Conservation (phyloP, 1,284 basidiomycete genomes). For the Peniophora sp. region DNA sequence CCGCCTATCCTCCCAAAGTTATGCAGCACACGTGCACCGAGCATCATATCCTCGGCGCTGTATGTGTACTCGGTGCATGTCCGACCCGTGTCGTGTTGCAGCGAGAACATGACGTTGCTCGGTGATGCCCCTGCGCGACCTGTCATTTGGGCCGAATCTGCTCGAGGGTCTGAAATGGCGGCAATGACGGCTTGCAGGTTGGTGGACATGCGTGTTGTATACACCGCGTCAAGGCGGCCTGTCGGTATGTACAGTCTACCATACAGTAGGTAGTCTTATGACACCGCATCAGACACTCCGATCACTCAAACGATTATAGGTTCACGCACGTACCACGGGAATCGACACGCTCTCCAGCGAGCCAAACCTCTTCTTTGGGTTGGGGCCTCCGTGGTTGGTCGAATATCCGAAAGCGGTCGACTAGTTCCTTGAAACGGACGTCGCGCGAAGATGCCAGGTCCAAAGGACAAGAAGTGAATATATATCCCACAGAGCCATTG, state of each 20-base stretch:
- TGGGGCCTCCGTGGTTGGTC: constrained; percentile 72
- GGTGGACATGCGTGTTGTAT: constrained; percentile 73
- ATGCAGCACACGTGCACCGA: constrained; percentile 84
- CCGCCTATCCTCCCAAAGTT: constrained; percentile 73
- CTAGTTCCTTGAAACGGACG: constrained; percentile 82
- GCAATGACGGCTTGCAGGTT: constrained; percentile 65
- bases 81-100: constrained; percentile 89
- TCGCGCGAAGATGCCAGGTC: constrained; percentile 63
- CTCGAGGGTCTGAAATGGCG: constrained; percentile 68
- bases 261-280: constrained; percentile 82
- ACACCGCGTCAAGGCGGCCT: constrained; percentile 83
- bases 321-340: constrained; percentile 53
- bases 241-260: constrained; percentile 89
- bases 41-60: constrained; percentile 91
- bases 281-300: constrained; percentile 11
- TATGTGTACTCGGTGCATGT: constrained; percentile 95
- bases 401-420: constrained; percentile 79
- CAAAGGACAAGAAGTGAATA: constrained; percentile 82
- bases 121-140: constrained; percentile 21
- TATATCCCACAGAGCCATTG: constrained; percentile 89
- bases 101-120: constrained; percentile 81
- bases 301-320: constrained; percentile 2
- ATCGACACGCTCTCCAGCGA: constrained; percentile 70
- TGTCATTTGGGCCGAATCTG: constrained; percentile 32
- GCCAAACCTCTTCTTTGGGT: constrained; percentile 71